Conservation (phyloP, 306 rosid species). For the Trichosanthes truncata region DNA sequence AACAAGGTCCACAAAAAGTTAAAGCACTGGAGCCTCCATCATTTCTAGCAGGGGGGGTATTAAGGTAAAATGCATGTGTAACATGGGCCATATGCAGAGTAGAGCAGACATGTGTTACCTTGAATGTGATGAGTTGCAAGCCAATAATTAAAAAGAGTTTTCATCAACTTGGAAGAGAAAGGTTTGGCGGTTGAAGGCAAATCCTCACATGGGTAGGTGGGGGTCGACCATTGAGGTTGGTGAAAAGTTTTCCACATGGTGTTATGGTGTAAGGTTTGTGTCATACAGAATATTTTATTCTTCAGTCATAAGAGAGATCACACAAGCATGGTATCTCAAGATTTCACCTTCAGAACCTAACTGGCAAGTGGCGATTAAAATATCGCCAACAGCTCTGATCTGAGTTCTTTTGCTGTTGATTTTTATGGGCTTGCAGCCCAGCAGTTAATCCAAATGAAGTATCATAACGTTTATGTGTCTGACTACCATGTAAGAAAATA, state of each 20-base stretch:
- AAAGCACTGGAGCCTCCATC: neutral
- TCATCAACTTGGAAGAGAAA: constrained; percentile 5
- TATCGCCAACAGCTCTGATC: neutral
- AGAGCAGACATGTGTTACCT: constrained; percentile 2
- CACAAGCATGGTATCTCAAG: neutral
- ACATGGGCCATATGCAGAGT: constrained; percentile 5
- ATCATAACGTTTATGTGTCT: neutral
- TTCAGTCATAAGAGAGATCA: neutral
- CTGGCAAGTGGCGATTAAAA: constrained; percentile 1
- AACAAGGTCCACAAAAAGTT: neutral
- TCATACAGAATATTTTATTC: constrained; percentile 2
- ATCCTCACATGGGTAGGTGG: constrained; percentile 15
- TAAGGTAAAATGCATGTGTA: neutral
- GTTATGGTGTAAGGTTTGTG: constrained; percentile 4
- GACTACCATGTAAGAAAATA: neutral
- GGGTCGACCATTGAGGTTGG: constrained; percentile 9
- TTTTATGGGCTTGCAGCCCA: neutral
- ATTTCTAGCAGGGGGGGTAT: neutral
- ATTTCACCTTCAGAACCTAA: neutral
- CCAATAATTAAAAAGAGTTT: neutral
- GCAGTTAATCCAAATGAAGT: neutral
- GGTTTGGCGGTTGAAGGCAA: constrained; percentile 15
- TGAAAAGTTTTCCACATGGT: constrained; percentile 20
- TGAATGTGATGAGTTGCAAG: neutral
- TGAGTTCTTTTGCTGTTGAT: neutral